phyloP scores from a whole-genome alignment of 2,329 filamentous ascomycete genomes.

The Colletotrichum lindemuthianum region DNA sequence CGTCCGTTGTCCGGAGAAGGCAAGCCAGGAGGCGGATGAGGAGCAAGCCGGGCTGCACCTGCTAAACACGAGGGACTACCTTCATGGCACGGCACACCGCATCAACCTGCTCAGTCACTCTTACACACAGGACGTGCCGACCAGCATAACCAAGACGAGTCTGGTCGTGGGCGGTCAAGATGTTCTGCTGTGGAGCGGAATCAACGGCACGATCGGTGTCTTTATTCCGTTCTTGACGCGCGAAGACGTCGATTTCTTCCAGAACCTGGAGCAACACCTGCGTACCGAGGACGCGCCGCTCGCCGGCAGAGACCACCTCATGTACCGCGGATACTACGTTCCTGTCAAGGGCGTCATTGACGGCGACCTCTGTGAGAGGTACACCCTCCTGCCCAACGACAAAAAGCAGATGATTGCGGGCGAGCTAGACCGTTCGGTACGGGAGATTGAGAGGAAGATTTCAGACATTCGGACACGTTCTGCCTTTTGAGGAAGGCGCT shows the following conservation, averaged over 20 bases:
- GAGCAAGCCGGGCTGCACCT: slow-evolving; percentile 90
- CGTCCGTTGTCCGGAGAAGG: slow-evolving; percentile 85
- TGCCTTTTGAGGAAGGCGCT: slow-evolving; percentile 57
- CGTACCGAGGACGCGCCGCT: slow-evolving; percentile 87
- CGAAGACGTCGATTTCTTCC: slow-evolving; percentile 98
- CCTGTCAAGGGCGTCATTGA: slow-evolving; percentile 98
- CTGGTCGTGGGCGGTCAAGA: slow-evolving; percentile 93
- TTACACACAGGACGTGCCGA: slow-evolving; percentile 92
- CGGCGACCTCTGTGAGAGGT: slow-evolving; percentile 94
- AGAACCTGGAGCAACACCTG: slow-evolving; percentile 89
- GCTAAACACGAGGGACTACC: slow-evolving; percentile 88
- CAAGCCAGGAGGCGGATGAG: slow-evolving; percentile 90
- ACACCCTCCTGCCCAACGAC: slow-evolving; percentile 82
- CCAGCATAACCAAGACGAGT: slow-evolving; percentile 87
- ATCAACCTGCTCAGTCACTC: slow-evolving; percentile 88
- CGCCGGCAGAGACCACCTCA: slow-evolving; percentile 92
- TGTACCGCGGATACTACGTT: slow-evolving; percentile 95
- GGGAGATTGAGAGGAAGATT: slow-evolving; percentile 97
- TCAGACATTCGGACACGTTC: slow-evolving; percentile 72
- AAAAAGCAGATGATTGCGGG: slow-evolving; percentile 96
- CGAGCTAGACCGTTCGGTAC: slow-evolving; percentile 88
- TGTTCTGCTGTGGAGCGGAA: slow-evolving; percentile 89
- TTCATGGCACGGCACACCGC: slow-evolving; percentile 88
- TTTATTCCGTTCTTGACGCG: slow-evolving; percentile 91
- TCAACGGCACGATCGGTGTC: slow-evolving; percentile 94